Evolutionary conservation across 805 yeast genomes (phyloP).

Genomic region (Lipomyces chichibuensis): DNA sequence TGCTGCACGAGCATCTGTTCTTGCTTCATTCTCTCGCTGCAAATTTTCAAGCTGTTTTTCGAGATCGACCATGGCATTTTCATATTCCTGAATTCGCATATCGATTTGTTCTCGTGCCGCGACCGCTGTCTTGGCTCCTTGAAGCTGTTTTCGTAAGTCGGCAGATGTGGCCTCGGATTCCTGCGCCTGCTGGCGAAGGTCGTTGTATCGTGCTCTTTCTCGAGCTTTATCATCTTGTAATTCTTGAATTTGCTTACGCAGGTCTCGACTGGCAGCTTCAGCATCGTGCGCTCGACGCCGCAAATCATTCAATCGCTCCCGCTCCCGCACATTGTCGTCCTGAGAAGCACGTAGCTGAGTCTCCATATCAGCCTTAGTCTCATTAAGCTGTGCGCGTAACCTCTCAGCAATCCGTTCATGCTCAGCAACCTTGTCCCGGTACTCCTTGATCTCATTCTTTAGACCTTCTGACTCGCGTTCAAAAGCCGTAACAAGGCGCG

Average conservation of each 20-base stretch:
- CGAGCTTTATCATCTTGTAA: conserved; percentile 6
- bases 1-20: conserved; percentile 15
- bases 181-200: not conserved
- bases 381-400: conserved; percentile 5
- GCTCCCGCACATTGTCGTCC: not conserved
- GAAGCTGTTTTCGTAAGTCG: conserved; percentile 7
- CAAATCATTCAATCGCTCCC: conserved; percentile 5
- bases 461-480: conserved; percentile 23
- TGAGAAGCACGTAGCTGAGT: conserved; percentile 9
- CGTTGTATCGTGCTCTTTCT: conserved; percentile 6
- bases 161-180: not conserved
- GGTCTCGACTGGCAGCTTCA: conserved; percentile 5
- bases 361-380: conserved; percentile 7
- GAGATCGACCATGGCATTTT: conserved; percentile 6
- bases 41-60: conserved; percentile 10
- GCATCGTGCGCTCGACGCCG: conserved; percentile 11
- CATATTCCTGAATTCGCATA: conserved; percentile 8
- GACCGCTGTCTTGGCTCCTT: conserved; percentile 1
- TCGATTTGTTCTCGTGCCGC: conserved; percentile 4
- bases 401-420: conserved; percentile 10
- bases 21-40: conserved; percentile 8
- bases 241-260: conserved; percentile 14
- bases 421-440: conserved; percentile 12
- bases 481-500: conserved; percentile 18
- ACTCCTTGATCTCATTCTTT: conserved; percentile 17